phyloP scores from a whole-genome alignment of 2,329 filamentous ascomycete genomes.

The Celoporthe dispersa region DNA sequence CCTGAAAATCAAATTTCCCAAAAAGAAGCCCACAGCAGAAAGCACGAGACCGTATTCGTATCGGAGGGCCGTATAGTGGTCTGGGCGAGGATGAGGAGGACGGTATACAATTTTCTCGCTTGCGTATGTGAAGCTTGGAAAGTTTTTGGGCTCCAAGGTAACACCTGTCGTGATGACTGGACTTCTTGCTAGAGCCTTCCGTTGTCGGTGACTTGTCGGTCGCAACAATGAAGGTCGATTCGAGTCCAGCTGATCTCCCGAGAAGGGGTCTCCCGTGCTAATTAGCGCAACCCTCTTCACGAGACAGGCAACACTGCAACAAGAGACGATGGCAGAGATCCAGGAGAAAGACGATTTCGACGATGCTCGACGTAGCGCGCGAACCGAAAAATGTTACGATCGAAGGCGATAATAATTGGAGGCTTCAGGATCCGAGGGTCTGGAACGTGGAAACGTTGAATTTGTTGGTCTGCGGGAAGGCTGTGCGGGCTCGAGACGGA shows the following conservation, averaged over 20 bases:
- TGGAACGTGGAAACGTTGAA: conserved; percentile 8
- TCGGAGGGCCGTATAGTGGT: conserved; percentile 11
- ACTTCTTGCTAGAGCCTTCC: not conserved
- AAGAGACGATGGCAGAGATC: not conserved
- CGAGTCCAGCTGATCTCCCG: conserved; percentile 10
- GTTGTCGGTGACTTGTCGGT: not conserved
- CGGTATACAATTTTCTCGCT: not conserved
- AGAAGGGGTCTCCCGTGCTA: conserved; percentile 4
- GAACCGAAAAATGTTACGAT: conserved; percentile 2
- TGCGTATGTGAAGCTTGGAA: not conserved
- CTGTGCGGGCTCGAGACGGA: conserved; percentile 18
- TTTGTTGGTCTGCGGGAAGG: conserved; percentile 10
- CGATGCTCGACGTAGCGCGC: not conserved
- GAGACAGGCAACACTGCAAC: not conserved
- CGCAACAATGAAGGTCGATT: not conserved
- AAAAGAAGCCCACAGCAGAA: conserved; percentile 27
- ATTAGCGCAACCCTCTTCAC: conserved; percentile 11
- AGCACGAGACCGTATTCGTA: conserved; percentile 18
- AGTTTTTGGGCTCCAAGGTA: conserved; percentile 2
- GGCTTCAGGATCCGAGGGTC: conserved; percentile 10
- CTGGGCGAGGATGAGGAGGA: conserved; percentile 6
- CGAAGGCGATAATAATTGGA: conserved; percentile 1
- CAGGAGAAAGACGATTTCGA: not conserved
- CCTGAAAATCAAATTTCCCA: conserved; percentile 15
- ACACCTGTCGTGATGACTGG: conserved; percentile 2